Base-by-base conservation (phyloP, 2,329 filamentous ascomycete species). In the Coniosporium tulheliwenetii region DNA sequence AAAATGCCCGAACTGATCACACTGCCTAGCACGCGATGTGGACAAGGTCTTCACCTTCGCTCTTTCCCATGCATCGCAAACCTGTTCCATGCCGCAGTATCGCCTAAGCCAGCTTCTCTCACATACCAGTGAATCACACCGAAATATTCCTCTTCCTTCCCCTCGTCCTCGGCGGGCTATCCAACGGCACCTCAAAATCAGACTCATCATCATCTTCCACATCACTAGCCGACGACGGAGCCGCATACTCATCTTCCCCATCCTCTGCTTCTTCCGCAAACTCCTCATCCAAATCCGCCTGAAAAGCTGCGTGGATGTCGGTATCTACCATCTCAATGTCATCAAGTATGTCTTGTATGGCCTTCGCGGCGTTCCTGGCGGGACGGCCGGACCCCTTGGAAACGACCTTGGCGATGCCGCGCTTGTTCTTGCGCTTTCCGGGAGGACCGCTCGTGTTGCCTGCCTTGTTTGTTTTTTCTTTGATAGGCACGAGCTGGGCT, bases 241-340 rank as follows among this genome's bases (percentile, higher is more conserved):
- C 8, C 10, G 19, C 39, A 13, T 41, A 32, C 16, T 41, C 39
- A 16, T 41, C 33, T 30, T 35, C 39, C 10, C 26, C 39, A 35
- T 15, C 14, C 15, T 41, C 39, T 8, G n/a, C 39, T 12, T 41
- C 40, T 12, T 39, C 40, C 30, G 15, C 36, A 15, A 36, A 15
- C 14, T 43, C 40, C 16, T 38, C 45, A 5, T 43, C 41, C 19
- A 32, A 33, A 26, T 40, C 44, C 26, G 41, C 42, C 9, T 43
- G 39, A 15, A 30, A 26, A 26, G 19, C 19, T 26, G 19, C 19
- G 19, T 26, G 19, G 19, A 26, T 26, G 19, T 26, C 33, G 14
- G 14, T 30, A 13, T 29, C 39, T 15, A 12, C 31, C 14, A 43
- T 43, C 39, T 44, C 41, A 12, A 44, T 45, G 2, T 48, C 48